Conservation (phyloP, 352 stramenopile species). For the Phytopythium vexans region DNA sequence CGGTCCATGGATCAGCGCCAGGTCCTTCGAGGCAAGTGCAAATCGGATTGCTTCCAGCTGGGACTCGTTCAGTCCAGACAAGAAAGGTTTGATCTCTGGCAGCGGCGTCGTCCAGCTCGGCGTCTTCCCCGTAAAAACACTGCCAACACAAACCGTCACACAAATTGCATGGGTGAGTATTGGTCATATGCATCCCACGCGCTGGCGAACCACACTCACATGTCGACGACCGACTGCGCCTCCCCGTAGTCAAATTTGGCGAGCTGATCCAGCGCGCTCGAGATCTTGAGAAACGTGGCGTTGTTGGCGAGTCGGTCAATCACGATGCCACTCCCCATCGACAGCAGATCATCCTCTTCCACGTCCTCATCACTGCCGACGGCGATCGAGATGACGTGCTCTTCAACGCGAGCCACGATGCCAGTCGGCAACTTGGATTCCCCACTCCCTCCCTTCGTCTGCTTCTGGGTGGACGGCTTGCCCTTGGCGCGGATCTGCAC, state of each 20-base stretch:
- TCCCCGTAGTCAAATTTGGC: slow-evolving; percentile 56
- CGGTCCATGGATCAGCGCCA: slow-evolving; percentile 91
- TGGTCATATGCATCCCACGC: background rate
- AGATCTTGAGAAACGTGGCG: slow-evolving; percentile 79
- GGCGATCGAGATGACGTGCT: slow-evolving; percentile 54
- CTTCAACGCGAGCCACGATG: slow-evolving; percentile 65
- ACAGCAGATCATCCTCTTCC: slow-evolving; percentile 43
- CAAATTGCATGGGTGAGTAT: background rate
- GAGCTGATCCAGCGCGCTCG: slow-evolving; percentile 57
- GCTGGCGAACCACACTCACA: slow-evolving; percentile 29
- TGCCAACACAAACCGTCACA: slow-evolving; percentile 10
- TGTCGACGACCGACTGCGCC: slow-evolving; percentile 58
- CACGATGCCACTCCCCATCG: slow-evolving; percentile 28
- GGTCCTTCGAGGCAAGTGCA: slow-evolving; percentile 80
- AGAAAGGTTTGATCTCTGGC: slow-evolving; percentile 45
- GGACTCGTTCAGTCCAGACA: slow-evolving; percentile 60
- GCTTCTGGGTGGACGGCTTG: background rate
- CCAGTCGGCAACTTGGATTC: slow-evolving; percentile 33
- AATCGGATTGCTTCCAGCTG: slow-evolving; percentile 77
- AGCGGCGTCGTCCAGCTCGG: slow-evolving; percentile 54
- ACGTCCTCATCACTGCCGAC: slow-evolving; percentile 45
- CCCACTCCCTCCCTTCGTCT: slow-evolving; percentile 7
- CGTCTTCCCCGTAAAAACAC: slow-evolving; percentile 45
- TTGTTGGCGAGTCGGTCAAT: slow-evolving; percentile 87
- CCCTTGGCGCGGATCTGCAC: slow-evolving; percentile 65